Conservation (phyloP, 2,329 filamentous ascomycete species). For the Hypoxylon sp. region DNA sequence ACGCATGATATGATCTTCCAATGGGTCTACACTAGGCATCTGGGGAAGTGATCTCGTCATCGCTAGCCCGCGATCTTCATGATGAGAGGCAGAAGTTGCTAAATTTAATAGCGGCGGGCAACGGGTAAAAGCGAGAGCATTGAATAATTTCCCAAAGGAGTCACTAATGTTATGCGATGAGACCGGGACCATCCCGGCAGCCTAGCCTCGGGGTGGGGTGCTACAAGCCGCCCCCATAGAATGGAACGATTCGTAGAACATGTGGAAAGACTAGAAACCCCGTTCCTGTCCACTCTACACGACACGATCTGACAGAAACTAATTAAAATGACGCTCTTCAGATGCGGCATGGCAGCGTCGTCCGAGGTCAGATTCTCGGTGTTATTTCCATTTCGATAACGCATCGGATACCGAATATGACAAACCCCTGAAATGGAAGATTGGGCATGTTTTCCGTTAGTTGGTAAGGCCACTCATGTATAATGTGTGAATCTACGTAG, state of each 20-base stretch:
- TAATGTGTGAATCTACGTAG: neutral
- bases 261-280: conserved; percentile 46
- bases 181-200: conserved; percentile 50
- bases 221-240: conserved; percentile 47
- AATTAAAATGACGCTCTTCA: conserved; percentile 33
- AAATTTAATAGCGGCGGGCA: conserved; percentile 50
- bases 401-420: conserved; percentile 22
- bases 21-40: conserved; percentile 41
- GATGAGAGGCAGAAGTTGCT: conserved; percentile 55
- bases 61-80: conserved; percentile 51
- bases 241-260: conserved; percentile 62
- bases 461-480: conserved; percentile 13
- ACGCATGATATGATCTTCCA: conserved; percentile 44
- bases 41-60: conserved; percentile 48
- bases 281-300: conserved; percentile 36
- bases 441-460: conserved; percentile 12
- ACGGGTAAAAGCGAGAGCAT: conserved; percentile 56
- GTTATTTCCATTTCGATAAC: conserved; percentile 30
- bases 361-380: conserved; percentile 37
- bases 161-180: conserved; percentile 60
- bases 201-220: conserved; percentile 44
- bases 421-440: conserved; percentile 19
- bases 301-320: conserved; percentile 40
- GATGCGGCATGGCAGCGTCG: conserved; percentile 31
- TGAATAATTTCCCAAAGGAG: conserved; percentile 63